Percentiles rank a stretch among this genome's conserved stretches.
These are phyloP conservation scores for Lasiodiplodia hormozganensis DNA, from an alignment of 2,329 filamentous ascomycete genomes.

Conservation along the genomic window DNA sequence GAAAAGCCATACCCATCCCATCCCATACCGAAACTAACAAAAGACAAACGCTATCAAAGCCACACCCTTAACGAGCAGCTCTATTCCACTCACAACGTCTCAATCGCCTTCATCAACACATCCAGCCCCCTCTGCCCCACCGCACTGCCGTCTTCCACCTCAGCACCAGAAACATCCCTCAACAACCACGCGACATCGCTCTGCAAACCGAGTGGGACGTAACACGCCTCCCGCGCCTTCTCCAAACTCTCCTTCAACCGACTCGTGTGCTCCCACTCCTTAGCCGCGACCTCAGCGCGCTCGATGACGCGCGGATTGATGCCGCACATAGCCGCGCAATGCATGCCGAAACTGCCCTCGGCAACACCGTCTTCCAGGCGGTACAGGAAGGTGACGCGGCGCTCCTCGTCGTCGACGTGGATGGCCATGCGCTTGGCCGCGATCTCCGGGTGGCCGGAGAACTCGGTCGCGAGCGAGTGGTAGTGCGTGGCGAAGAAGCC, in stretches of 20 bases:
- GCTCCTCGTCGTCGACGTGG: slow-evolving; percentile 81
- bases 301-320: slow-evolving; percentile 84
- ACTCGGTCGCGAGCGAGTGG: slow-evolving; percentile 90
- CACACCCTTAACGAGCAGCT: neutral
- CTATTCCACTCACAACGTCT: slow-evolving; percentile 39
- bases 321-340: slow-evolving; percentile 97
- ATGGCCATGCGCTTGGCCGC: slow-evolving; percentile 90
- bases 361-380: slow-evolving; percentile 92
- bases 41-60: neutral
- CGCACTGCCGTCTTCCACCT: slow-evolving; percentile 34
- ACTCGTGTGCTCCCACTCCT: slow-evolving; percentile 94
- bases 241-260: slow-evolving; percentile 86
- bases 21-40: neutral
- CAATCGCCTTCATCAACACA: slow-evolving; percentile 64
- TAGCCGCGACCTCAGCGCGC: slow-evolving; percentile 84
- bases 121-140: slow-evolving; percentile 61
- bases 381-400: slow-evolving; percentile 95
- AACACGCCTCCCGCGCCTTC: slow-evolving; percentile 71
- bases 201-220: slow-evolving; percentile 82
- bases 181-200: slow-evolving; percentile 86
- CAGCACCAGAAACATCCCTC: slow-evolving; percentile 57
- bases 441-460: slow-evolving; percentile 87
- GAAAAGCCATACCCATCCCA: neutral
- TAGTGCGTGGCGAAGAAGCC: slow-evolving; percentile 99
- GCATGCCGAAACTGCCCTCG: slow-evolving; percentile 98